A percentile compares a stretch with the other conserved stretches of the same genome.
phyloP scores from a whole-genome alignment of 2,329 filamentous ascomycete species.

The Phialophora tarda region DNA sequence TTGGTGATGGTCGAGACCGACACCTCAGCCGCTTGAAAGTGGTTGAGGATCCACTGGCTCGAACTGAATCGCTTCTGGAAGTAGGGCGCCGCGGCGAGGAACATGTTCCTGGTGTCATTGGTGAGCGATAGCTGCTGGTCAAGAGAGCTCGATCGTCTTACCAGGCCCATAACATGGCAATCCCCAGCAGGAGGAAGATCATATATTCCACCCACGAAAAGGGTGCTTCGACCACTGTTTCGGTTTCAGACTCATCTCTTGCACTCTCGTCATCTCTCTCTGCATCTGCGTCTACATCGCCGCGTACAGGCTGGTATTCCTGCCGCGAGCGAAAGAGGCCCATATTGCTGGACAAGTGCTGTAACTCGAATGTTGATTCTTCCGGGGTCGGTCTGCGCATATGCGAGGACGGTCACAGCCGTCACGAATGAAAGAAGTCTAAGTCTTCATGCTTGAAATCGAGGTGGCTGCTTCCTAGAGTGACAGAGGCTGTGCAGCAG shows the following conservation, averaged over 20 bases:
- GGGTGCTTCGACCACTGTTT: slow-evolving; percentile 24
- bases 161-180: slow-evolving; percentile 98
- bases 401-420: slow-evolving; percentile 22
- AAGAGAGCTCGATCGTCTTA: slow-evolving; percentile 52
- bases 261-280: slow-evolving; percentile 27
- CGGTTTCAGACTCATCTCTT: slow-evolving; percentile 26
- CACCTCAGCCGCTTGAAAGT: slow-evolving; percentile 89
- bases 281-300: slow-evolving; percentile 29
- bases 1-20: slow-evolving; percentile 86
- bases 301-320: slow-evolving; percentile 43
- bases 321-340: slow-evolving; percentile 43
- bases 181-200: slow-evolving; percentile 82
- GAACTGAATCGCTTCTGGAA: slow-evolving; percentile 80
- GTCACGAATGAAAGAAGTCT: slow-evolving; percentile 16
- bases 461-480: background rate
- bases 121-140: slow-evolving; percentile 9
- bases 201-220: slow-evolving; percentile 88
- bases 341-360: slow-evolving; percentile 40
- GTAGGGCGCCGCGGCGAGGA: slow-evolving; percentile 91
- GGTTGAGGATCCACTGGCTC: slow-evolving; percentile 72
- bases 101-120: slow-evolving; percentile 81
- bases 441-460: slow-evolving; percentile 19
- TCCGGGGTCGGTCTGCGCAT: slow-evolving; percentile 19
- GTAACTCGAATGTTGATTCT: slow-evolving; percentile 34
- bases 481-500: slow-evolving; percentile 7